These are phyloP conservation scores for Wallacemonas collosoma DNA, from an alignment of 208 protist species.

Conservation along the genomic window DNA sequence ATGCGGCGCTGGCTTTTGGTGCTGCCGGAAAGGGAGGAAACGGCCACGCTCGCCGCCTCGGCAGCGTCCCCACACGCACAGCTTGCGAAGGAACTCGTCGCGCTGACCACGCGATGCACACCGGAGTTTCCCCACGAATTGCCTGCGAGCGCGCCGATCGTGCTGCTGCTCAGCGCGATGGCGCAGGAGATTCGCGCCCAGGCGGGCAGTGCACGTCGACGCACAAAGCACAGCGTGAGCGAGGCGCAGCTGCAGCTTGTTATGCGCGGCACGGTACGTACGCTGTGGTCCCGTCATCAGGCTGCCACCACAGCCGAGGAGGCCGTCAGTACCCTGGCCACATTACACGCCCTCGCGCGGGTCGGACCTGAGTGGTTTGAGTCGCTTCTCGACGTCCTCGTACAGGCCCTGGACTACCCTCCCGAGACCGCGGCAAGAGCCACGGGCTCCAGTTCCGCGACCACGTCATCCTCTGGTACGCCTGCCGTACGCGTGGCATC, in stretches of 20 bases:
- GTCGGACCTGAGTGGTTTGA: constrained; percentile 59
- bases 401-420: constrained; percentile 45
- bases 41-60: constrained; percentile 19
- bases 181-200: constrained; percentile 16
- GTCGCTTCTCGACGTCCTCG: constrained; percentile 54
- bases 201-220: constrained; percentile 23
- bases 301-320: constrained; percentile 43
- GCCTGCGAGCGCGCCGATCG: constrained; percentile 45
- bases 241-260: constrained; percentile 48
- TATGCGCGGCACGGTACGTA: constrained; percentile 53
- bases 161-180: constrained; percentile 66
- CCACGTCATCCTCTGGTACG: background rate
- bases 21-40: constrained; percentile 32
- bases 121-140: constrained; percentile 70
- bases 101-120: constrained; percentile 38
- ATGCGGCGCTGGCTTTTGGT: constrained; percentile 64
- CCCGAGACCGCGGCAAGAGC: constrained; percentile 19
- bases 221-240: constrained; percentile 27
- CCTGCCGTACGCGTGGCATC: constrained; percentile 12
- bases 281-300: constrained; percentile 65
- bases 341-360: constrained; percentile 56
- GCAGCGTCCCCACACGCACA: constrained; percentile 28
- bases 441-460: background rate
- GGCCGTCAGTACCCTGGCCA: constrained; percentile 50
- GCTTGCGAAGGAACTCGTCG: constrained; percentile 56